Evolutionary conservation across 1,139 yeast genomes (phyloP), one percentile per base, ranked within the genome.

Genomic region (Geotrichum fermentans): DNA sequence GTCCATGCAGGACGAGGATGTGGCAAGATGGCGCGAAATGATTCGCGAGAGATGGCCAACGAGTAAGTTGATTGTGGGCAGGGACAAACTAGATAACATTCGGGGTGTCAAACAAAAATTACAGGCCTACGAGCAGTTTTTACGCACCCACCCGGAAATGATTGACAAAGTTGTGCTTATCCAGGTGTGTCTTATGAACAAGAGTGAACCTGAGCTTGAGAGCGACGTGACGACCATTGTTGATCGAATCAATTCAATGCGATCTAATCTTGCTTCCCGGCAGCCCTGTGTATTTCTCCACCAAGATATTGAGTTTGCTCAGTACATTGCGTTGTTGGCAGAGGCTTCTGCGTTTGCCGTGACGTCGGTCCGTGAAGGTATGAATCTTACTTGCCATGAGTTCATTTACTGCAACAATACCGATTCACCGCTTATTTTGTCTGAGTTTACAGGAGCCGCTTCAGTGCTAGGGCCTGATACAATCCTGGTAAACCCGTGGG

Each of bases 361-460:
- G 2, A 82, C 95, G 3, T 84, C 96, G 1, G 78, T 92, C 75
- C 80, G 98, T 63, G 99, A 94, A 66, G 98, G 98, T 17, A 85
- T 92, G 86, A 92, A 92, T 61, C 73, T 92, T 62, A 89, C 98
- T 0, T 89, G 97, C 60, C 98, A 94, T 62, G 98, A 92, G 65
- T 94, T 84, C 63, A 78, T 89, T 34, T 83, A 82, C 50, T 88
- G 96, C 22, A 79, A 95, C 3, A 71, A 74, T 26, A 77, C 78
- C 55, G 80, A 84, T 56, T 84, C 96, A 0, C 96, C 97, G 0
- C 74, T 92, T 56, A 75, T 92, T 51, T 68, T 92, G 52, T 85
- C 96, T 35, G 99, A 92, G 65, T 92, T 94, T 59, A 89, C 97
- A 0, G 98, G 98, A 0, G 85, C 96, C 13, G 95, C 97, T 0